Conservation (phyloP, 1,284 basidiomycete species). For the Trichosporon asahii region DNA sequence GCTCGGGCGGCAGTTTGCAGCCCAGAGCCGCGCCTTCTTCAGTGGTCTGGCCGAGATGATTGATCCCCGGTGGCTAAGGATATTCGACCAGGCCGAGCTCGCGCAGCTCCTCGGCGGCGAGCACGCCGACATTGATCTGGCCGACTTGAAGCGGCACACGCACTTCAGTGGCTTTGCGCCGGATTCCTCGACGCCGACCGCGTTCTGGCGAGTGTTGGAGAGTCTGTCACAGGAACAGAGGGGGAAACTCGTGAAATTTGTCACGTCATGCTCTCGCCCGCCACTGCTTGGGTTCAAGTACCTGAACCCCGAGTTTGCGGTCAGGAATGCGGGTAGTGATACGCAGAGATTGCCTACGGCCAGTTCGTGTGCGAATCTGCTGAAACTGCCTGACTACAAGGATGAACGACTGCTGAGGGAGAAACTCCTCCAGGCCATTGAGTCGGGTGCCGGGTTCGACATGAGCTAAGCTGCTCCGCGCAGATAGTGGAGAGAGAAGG, state of each 20-base stretch:
- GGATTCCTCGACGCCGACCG: constrained; percentile 64
- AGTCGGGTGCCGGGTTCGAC: constrained; percentile 81
- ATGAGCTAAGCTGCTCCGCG: constrained; percentile 58
- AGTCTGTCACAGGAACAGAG: constrained; percentile 62
- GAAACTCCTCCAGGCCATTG: constrained; percentile 83
- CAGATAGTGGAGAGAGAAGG: not conserved
- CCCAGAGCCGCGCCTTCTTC: constrained; percentile 70
- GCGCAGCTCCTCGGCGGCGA: constrained; percentile 81
- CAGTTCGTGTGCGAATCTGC: constrained; percentile 71
- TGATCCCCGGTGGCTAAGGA: constrained; percentile 82
- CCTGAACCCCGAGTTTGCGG: constrained; percentile 77
- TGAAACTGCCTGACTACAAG: constrained; percentile 53
- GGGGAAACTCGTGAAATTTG: constrained; percentile 74
- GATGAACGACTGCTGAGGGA: constrained; percentile 62
- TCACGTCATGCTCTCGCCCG: constrained; percentile 84
- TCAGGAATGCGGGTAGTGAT: constrained; percentile 72
- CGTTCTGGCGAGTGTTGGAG: constrained; percentile 66
- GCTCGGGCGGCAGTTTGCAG: constrained; percentile 80
- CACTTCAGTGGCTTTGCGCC: constrained; percentile 70
- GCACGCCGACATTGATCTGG: constrained; percentile 74
- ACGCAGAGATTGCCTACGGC: constrained; percentile 65
- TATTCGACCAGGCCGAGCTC: constrained; percentile 93
- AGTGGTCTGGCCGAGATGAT: constrained; percentile 79
- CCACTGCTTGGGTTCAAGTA: constrained; percentile 84
- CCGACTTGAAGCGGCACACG: constrained; percentile 70